phyloP scores from a whole-genome alignment of 2,329 filamentous ascomycete genomes.

The Chrysoporthe puriensis region DNA sequence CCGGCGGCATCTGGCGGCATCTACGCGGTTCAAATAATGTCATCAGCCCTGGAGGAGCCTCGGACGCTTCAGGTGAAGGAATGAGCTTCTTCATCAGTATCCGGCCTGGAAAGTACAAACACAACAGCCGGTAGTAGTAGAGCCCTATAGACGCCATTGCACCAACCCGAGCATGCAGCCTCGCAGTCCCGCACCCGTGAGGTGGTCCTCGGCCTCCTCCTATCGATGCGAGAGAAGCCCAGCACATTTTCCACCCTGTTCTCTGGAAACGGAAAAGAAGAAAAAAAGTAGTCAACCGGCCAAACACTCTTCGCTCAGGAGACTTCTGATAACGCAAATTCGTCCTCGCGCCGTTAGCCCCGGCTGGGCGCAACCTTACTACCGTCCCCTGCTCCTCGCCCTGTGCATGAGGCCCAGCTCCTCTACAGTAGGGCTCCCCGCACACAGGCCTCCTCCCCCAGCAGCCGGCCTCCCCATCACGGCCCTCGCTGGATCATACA shows the following conservation, averaged over 20 bases:
- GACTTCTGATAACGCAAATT: background rate
- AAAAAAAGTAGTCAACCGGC: background rate
- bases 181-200: constrained; percentile 13
- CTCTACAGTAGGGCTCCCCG: background rate
- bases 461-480: background rate
- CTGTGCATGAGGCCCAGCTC: background rate
- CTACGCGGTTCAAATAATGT: too few species aligned
- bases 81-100: background rate
- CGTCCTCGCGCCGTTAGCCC: background rate
- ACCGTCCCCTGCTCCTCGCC: background rate
- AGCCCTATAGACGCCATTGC: constrained; percentile 25
- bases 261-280: background rate
- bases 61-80: constrained; percentile 1
- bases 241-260: constrained; percentile 1
- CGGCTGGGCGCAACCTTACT: background rate
- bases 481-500: constrained; percentile 58
- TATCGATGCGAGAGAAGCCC: background rate
- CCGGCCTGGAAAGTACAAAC: constrained; percentile 1
- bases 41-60: too few species aligned
- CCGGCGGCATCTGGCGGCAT: too few species aligned
- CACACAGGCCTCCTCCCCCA: too few species aligned
- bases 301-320: background rate
- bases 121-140: constrained; percentile 8
- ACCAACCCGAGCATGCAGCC: constrained; percentile 21
- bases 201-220: background rate